Base-by-base conservation (phyloP, 306 rosid genomes). In the Psophocarpus tetragonolobus region DNA sequence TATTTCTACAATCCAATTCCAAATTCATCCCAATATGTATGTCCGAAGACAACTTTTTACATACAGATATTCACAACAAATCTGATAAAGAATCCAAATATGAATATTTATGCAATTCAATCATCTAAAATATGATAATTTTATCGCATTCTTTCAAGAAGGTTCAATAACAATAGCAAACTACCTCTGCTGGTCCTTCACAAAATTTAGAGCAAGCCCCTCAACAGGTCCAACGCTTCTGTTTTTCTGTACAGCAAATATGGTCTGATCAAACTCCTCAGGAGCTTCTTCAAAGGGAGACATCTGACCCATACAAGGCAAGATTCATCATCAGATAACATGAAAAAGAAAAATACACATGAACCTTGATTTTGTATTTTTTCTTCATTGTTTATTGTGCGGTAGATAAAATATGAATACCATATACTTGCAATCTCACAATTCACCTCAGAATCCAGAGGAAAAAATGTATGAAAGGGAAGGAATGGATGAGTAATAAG, bases 241-340 rank as follows among this genome's bases (percentile, higher is more conserved):
- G 83, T 83, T 81, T 26, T 13, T 71, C 65, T 36, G 80, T 33
- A 92, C 91, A 6, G 78, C 70, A 80, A 92, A 95, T 80, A 95
- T 87, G 60, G 98, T 95, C 84, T 91, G 98, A 85, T 95, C 99
- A 33, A 95, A 95, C 84, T 95, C 99, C 87, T 92, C 91, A 3
- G 97, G 98, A 70, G 96, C 97, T 3, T 71, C 99, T 71, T 86
- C 97, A 62, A 39, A 73, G 66, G 97, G 97, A 24, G 97, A 91
- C 84, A 92, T 82, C 99, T 95, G 82, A 60, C 20, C 65, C 73
- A 77, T 38, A 53, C 68, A 83, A 50, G 64, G 75, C 6, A n/a
- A 4, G 26, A 20, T 20, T 38, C 74, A 50, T 61, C 71, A 68
- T 68, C 68, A 87, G 75, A 44, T 26, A 71, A 54, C 81, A 35